These are phyloP conservation scores for Leccinum angustisporum DNA, from an alignment of 1,284 basidiomycete species.

Conservation along the genomic window DNA sequence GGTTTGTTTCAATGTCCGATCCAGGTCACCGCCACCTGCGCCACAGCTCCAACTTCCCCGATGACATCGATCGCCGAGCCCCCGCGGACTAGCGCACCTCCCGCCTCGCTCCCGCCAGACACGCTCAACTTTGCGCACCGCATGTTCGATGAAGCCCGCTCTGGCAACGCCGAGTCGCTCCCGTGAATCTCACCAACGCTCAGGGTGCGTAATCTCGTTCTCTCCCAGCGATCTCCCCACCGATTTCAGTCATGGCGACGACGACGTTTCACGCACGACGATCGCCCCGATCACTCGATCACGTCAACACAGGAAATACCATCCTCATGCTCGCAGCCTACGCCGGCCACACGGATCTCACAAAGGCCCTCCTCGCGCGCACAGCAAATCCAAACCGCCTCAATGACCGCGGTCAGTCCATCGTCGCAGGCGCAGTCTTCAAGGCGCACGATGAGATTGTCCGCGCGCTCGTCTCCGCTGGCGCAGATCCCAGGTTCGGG, in stretches of 20 bases:
- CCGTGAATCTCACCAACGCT: slow-evolving; percentile 71
- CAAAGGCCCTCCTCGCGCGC: slow-evolving; percentile 50
- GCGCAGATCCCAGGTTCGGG: slow-evolving; percentile 70
- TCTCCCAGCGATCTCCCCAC: too few relatives aligned
- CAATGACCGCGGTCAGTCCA: slow-evolving; percentile 79
- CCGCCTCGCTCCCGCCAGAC: slow-evolving; percentile 35
- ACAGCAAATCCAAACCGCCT: slow-evolving; percentile 69
- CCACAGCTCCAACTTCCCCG: neutral
- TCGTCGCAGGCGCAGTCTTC: slow-evolving; percentile 82
- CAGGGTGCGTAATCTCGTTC: slow-evolving; percentile 46
- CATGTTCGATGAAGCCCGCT: slow-evolving; percentile 76
- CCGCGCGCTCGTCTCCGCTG: slow-evolving; percentile 54
- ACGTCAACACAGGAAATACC: slow-evolving; percentile 56
- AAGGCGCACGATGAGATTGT: slow-evolving; percentile 69
- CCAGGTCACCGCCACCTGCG: too few relatives aligned
- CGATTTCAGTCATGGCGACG: neutral
- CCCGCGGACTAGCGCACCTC: neutral
- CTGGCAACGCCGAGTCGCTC: slow-evolving; percentile 54
- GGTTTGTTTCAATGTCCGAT: too few relatives aligned
- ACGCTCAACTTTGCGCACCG: slow-evolving; percentile 71
- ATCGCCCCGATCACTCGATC: neutral
- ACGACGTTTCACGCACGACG: neutral
- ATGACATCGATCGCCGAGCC: neutral
- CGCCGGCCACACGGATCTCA: slow-evolving; percentile 65
- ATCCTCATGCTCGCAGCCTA: slow-evolving; percentile 84